Conservation (phyloP, 441 rosid genomes). For the Arabidopsis lyrata region DNA sequence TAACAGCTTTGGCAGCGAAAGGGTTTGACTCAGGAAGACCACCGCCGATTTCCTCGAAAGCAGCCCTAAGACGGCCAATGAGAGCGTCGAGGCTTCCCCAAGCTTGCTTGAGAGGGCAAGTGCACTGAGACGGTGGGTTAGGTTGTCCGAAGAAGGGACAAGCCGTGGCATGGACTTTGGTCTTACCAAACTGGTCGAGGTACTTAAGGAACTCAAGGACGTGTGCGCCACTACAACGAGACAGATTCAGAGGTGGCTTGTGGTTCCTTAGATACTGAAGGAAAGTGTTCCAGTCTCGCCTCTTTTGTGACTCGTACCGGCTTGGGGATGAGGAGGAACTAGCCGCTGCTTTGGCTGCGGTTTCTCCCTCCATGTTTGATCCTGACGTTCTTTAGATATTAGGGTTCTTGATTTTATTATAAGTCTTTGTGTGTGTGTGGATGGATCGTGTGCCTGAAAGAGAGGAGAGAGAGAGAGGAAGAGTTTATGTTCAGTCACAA, state of each 20-base stretch:
- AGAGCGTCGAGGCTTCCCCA: constrained; percentile 99
- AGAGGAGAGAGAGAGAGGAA: not conserved
- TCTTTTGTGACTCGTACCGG: constrained; percentile 92
- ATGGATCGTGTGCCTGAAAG: constrained; percentile 13
- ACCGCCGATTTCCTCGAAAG: constrained; percentile 76
- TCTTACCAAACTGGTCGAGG: constrained; percentile 92
- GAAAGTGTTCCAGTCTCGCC: constrained; percentile 96
- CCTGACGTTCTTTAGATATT: constrained; percentile 3
- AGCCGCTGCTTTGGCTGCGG: constrained; percentile 15
- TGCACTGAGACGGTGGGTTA: constrained; percentile 82
- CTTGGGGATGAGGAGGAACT: constrained; percentile 53
- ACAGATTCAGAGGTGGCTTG: constrained; percentile 81
- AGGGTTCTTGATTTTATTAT: constrained; percentile 31
- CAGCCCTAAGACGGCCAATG: constrained; percentile 91
- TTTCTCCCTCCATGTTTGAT: constrained; percentile 35
- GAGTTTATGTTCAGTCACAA: constrained; percentile 30
- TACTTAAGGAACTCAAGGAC: constrained; percentile 92
- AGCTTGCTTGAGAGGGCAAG: constrained; percentile 89
- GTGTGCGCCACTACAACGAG: constrained; percentile 92
- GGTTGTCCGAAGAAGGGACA: constrained; percentile 91
- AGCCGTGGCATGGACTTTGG: constrained; percentile 72
- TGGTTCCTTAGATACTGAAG: constrained; percentile 83
- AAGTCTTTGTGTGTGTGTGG: constrained; percentile 18
- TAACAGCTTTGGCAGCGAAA: constrained; percentile 80
- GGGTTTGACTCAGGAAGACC: constrained; percentile 89